These are phyloP conservation scores for Leishmania martiniquensis DNA, from an alignment of 208 protist species.

Conservation along the genomic window DNA sequence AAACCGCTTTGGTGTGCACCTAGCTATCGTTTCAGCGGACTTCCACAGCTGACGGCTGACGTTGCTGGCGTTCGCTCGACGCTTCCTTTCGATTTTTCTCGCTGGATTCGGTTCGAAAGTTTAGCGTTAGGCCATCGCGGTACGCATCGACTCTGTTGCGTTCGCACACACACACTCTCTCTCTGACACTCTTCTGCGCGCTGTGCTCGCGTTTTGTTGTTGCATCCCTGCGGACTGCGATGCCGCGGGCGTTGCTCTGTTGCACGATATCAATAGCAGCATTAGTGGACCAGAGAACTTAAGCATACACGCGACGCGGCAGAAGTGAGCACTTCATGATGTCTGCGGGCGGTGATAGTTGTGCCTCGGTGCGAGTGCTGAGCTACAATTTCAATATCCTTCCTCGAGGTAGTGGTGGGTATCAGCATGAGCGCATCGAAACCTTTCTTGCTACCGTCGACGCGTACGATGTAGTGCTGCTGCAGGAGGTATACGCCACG, in stretches of 20 bases:
- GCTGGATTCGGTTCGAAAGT: neutral
- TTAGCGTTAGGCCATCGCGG: too few relatives aligned
- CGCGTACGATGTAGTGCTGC: conserved; percentile 81
- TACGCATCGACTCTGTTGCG: neutral
- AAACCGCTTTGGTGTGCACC: neutral
- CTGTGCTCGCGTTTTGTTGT: neutral
- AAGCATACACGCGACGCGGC: neutral
- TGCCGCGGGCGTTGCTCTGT: neutral
- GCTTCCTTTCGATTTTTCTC: neutral
- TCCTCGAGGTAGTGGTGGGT: conserved; percentile 75
- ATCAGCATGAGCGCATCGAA: conserved; percentile 83
- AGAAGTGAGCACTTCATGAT: conserved; percentile 3
- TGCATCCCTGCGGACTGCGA: too few relatives aligned
- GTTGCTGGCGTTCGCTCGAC: neutral
- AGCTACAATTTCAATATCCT: conserved; percentile 94
- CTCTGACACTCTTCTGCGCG: neutral
- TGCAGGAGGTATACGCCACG: conserved; percentile 89
- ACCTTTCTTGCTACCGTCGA: conserved; percentile 71
- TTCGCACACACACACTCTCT: too few relatives aligned
- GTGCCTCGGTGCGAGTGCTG: conserved; percentile 61
- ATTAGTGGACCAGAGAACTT: neutral
- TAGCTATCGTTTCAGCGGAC: neutral
- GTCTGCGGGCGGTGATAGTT: conserved; percentile 8
- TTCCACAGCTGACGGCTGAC: neutral
- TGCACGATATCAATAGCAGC: neutral